These are phyloP conservation scores for Knoxia roxburghii DNA, from an alignment of 257 asterid genomes.

Conservation along the genomic window DNA sequence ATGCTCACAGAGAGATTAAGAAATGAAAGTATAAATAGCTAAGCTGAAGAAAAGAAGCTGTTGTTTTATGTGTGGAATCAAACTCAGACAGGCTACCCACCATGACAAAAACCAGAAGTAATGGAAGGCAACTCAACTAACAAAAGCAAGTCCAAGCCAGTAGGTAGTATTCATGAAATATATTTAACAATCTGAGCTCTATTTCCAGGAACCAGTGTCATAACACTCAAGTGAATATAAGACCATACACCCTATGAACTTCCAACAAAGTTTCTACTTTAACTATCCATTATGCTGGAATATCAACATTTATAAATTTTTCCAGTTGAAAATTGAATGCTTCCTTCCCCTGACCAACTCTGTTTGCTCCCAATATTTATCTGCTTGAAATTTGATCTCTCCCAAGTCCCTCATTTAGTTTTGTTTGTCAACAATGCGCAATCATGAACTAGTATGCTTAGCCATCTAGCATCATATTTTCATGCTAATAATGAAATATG, in stretches of 20 bases:
- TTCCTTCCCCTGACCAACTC: background rate
- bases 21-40: background rate
- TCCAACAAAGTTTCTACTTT: background rate
- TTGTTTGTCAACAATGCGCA: background rate
- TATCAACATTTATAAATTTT: too few relatives aligned
- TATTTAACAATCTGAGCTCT: background rate
- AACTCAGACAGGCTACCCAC: background rate
- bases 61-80: background rate
- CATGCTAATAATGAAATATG: background rate
- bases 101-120: background rate
- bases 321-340: background rate
- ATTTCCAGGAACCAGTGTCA: background rate
- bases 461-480: background rate
- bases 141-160: background rate
- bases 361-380: background rate
- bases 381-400: background rate
- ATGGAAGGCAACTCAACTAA: background rate
- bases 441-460: background rate
- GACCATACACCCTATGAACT: background rate
- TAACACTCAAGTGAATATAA: background rate
- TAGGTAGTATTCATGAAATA: background rate
- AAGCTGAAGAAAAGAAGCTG: slow-evolving; percentile 1
- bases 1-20: background rate
- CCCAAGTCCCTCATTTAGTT: background rate
- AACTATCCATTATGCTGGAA: background rate